phyloP scores from a whole-genome alignment of 1,284 basidiomycete genomes.

The Cronartium ribicola region DNA sequence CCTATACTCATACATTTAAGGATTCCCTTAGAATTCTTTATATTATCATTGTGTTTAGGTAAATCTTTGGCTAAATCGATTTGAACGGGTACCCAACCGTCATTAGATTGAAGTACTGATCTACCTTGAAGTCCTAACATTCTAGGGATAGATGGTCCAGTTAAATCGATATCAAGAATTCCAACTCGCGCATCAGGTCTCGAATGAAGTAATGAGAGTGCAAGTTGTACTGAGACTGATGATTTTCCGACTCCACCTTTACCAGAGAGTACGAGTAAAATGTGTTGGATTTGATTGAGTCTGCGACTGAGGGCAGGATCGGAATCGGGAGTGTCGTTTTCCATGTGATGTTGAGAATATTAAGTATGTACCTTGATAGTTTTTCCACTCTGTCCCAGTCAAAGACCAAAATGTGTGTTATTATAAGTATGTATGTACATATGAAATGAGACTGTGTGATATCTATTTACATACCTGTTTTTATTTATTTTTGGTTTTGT shows the following conservation, averaged over 20 bases:
- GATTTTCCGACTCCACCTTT: constrained; percentile 99
- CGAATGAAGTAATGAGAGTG: constrained; percentile 69
- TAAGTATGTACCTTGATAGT: too few relatives aligned
- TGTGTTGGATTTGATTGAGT: constrained; percentile 69
- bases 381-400: not conserved
- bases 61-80: constrained; percentile 43
- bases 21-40: constrained; percentile 51
- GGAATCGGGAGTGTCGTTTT: not conserved
- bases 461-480: not conserved
- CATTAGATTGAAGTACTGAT: constrained; percentile 80
- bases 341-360: too few relatives aligned
- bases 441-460: not conserved
- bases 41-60: constrained; percentile 23
- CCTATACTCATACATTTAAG: constrained; percentile 96
- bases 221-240: constrained; percentile 86
- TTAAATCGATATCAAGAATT: constrained; percentile 91
- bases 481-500: not conserved
- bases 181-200: constrained; percentile 67
- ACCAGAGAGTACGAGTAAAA: constrained; percentile 89
- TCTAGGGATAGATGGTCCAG: constrained; percentile 91
- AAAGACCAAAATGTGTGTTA: not conserved
- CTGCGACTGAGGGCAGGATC: constrained; percentile 37
- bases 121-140: constrained; percentile 90
- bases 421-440: too few relatives aligned
- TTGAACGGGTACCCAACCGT: constrained; percentile 98